phyloP scores from a whole-genome alignment of 2,329 filamentous ascomycete genomes.

The Colletotrichum sp. region DNA sequence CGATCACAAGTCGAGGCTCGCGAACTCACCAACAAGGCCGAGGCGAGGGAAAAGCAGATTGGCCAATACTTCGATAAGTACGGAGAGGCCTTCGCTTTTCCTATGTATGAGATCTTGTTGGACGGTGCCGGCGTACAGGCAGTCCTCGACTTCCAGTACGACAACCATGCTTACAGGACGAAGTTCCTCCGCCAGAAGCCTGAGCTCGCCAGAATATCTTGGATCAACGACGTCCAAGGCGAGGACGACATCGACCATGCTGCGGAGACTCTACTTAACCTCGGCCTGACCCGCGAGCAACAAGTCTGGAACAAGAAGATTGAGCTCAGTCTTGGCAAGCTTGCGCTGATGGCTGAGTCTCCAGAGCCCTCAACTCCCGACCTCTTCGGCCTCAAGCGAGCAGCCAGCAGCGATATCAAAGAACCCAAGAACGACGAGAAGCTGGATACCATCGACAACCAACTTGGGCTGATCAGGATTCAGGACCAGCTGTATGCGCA shows the following conservation, averaged over 20 bases:
- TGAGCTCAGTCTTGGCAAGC: constrained; percentile 86
- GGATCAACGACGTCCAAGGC: constrained; percentile 90
- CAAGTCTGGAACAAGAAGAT: constrained; percentile 94
- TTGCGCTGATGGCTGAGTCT: constrained; percentile 73
- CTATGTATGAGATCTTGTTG: constrained; percentile 82
- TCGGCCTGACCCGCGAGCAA: constrained; percentile 75
- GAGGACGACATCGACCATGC: constrained; percentile 79
- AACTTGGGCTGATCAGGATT: constrained; percentile 74
- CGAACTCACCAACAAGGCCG: constrained; percentile 47
- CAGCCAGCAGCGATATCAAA: constrained; percentile 44
- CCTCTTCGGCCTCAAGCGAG: constrained; percentile 30
- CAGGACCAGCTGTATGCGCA: constrained; percentile 80
- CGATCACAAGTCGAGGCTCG: constrained; percentile 11
- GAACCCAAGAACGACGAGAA: constrained; percentile 44
- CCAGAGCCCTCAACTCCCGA: constrained; percentile 30
- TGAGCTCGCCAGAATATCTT: constrained; percentile 78
- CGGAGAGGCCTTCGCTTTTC: constrained; percentile 71
- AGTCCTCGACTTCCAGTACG: constrained; percentile 74
- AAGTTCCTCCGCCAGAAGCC: constrained; percentile 76
- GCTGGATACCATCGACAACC: constrained; percentile 62
- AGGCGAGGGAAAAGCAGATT: constrained; percentile 53
- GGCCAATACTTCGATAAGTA: constrained; percentile 66
- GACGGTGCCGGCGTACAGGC: constrained; percentile 67
- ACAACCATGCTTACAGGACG: constrained; percentile 75
- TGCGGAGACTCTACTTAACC: constrained; percentile 70